phyloP scores from a whole-genome alignment of 441 rosid genomes.

The Hura crepitans region DNA sequence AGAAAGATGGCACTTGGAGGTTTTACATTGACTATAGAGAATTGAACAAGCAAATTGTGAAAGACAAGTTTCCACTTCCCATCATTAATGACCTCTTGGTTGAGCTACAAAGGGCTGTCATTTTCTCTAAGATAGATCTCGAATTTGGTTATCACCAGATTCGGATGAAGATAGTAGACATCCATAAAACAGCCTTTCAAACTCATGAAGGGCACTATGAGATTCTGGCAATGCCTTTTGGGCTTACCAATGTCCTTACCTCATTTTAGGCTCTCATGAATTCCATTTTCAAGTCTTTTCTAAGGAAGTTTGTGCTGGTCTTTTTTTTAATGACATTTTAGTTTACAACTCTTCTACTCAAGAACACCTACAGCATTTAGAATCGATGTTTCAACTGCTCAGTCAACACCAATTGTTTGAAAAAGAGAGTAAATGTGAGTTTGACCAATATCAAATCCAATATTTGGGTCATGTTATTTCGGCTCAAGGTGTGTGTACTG shows the following conservation, averaged over 20 bases:
- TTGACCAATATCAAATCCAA: not conserved
- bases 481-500: too few relatives aligned
- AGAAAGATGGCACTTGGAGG: not conserved
- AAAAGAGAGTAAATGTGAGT: not conserved
- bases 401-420: not conserved
- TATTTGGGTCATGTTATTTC: not conserved
- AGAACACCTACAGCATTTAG: not conserved
- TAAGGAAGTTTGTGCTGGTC: not conserved
- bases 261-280: not conserved
- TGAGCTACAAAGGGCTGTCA: not conserved
- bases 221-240: not conserved
- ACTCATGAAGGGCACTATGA: not conserved
- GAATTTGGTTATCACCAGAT: not conserved
- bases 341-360: not conserved
- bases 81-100: not conserved
- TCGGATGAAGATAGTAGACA: rapidly evolving
- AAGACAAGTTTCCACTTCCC: not conserved
- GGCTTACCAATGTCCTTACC: not conserved
- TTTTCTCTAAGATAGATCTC: not conserved
- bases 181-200: not conserved
- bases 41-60: not conserved
- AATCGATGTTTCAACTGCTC: not conserved
- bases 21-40: not conserved
- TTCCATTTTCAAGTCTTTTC: not conserved
- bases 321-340: not conserved